Evolutionary conservation across 1,139 yeast species (phyloP), one percentile per base, ranked within the genome.

Genomic region (Yamadazyma diospyri): DNA sequence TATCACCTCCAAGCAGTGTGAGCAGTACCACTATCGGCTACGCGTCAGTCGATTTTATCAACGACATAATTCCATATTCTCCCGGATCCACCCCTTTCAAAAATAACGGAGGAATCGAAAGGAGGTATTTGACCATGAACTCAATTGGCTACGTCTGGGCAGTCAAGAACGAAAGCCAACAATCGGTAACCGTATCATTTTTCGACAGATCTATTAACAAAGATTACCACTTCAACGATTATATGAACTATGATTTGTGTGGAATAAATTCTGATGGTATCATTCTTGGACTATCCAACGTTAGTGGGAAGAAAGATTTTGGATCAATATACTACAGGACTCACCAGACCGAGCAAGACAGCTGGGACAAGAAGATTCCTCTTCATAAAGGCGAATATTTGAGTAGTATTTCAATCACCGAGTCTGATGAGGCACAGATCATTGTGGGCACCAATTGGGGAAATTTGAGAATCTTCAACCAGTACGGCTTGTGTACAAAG

Each of bases 31-130:
- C 22, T 14, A 12, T n/a, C 13, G 31, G 31, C 15, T 12, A 12
- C 5, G 9, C 16, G 4, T 18, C 24, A 7, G 24, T 23, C 5
- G 29, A 25, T n/a, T 23, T 34, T 10, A 17, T 20, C 14, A 30
- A 29, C 14, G 39, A 43, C 2, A 26, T 46, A 4, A 38, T 29
- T 20, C 76, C 83, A 1, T 76, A 75, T 45, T 80, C 81, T 5
- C 86, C 88, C 1, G 97, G 97, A 1, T 76, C 84, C 3, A 88
- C 97, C 0, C 95, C 96, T 0, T 92, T 94, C 79, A 64, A 60
- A 23, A 45, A 41, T 27, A 40, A 41, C 10, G 35, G 27, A 34
- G 43, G 43, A 9, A 42, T 61, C 2, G 61, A 59, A 37, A 75
- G 94, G 55, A 69, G 96, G 37, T 89, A 88, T 50, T 61, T 92